These are phyloP conservation scores for Flaveria floridana DNA, from an alignment of 140 eudicot genomes.

Conservation along the genomic window DNA sequence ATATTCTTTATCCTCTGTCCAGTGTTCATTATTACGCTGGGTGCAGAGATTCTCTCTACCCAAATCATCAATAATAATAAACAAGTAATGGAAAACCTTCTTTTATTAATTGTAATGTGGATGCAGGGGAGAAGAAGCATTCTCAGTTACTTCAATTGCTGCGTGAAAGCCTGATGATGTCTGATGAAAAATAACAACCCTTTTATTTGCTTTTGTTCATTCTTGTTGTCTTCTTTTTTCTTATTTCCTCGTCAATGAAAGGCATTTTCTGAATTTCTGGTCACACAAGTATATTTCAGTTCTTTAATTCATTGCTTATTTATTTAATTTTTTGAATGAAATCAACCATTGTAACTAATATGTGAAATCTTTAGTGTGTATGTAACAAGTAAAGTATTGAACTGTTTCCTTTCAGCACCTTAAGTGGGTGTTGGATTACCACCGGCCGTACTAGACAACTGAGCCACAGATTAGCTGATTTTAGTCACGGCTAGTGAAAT, in stretches of 20 bases:
- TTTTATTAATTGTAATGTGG: not conserved
- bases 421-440: not conserved
- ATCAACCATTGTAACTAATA: no score
- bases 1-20: conserved; percentile 6
- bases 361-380: not conserved
- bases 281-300: not conserved
- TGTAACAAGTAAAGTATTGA: not conserved
- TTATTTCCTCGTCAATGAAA: conserved; percentile 9
- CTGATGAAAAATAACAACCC: not conserved
- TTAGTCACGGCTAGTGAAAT: no score
- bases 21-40: conserved; percentile 22
- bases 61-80: not conserved
- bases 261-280: conserved; percentile 3
- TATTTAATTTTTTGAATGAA: not conserved
- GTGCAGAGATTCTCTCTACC: no score
- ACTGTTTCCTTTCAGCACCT: not conserved
- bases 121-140: conserved; percentile 56
- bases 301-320: not conserved
- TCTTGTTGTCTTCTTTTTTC: conserved; percentile 17
- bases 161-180: conserved; percentile 46
- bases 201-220: conserved; percentile 28
- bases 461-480: no score
- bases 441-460: no score
- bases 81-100: not conserved
- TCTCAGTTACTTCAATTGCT: conserved; percentile 67